Evolutionary conservation across 805 yeast genomes (phyloP).

Genomic region (Brettanomyces nanus): DNA sequence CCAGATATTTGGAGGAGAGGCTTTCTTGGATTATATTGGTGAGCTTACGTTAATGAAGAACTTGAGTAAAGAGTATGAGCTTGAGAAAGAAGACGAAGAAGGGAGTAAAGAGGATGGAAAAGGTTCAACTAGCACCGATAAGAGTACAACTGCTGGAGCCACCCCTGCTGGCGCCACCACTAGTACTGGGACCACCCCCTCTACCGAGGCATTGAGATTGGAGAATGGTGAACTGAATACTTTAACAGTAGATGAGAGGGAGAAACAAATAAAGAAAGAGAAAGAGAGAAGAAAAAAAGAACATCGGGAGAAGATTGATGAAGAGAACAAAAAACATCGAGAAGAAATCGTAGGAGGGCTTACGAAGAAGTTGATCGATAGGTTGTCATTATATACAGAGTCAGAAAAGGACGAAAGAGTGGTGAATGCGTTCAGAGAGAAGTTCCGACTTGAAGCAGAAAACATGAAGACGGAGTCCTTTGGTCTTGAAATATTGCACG

Average conservation of each 20-base stretch:
- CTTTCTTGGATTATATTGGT: conserved; percentile 72
- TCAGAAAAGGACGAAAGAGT: conserved; percentile 59
- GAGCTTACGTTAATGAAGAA: conserved; percentile 64
- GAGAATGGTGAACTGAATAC: conserved; percentile 20
- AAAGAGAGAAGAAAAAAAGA: conserved; percentile 33
- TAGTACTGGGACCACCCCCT: background rate
- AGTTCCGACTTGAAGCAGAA: conserved; percentile 57
- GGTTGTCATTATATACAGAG: conserved; percentile 41
- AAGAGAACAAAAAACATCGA: conserved; percentile 59
- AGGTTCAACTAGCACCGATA: conserved; percentile 29
- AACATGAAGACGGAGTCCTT: conserved; percentile 90
- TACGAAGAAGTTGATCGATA: conserved; percentile 36
- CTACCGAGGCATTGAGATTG: conserved; percentile 7
- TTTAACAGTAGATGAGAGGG: conserved; percentile 21
- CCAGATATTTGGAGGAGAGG: conserved; percentile 77
- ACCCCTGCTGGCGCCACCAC: conserved; percentile 20
- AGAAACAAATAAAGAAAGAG: conserved; percentile 22
- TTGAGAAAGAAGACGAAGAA: conserved; percentile 33
- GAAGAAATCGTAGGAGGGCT: conserved; percentile 46
- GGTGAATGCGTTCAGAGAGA: conserved; percentile 42
- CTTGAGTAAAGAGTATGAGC: conserved; percentile 45
- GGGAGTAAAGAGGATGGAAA: conserved; percentile 31
- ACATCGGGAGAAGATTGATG: conserved; percentile 62
- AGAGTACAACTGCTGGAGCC: conserved; percentile 1
- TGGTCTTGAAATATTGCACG: conserved; percentile 79